These are phyloP conservation scores for Mycosphaerelloides madeirae DNA, from an alignment of 2,329 filamentous ascomycete genomes.

Conservation along the genomic window DNA sequence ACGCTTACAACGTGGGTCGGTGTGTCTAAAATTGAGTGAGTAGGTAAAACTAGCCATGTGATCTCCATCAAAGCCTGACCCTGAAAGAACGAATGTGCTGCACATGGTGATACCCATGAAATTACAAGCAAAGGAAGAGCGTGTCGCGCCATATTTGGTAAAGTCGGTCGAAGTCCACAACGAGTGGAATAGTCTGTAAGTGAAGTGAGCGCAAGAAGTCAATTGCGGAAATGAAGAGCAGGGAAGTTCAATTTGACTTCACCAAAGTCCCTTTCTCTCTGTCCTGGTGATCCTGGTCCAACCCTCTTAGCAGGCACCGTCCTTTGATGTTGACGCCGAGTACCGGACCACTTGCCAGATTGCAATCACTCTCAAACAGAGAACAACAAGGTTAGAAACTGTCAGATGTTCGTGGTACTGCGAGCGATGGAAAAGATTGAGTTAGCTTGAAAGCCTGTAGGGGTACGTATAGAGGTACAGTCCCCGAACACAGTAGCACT, in stretches of 20 bases:
- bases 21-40: too few relatives aligned
- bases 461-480: neutral
- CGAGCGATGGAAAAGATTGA: slow-evolving; percentile 6
- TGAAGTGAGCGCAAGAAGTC: slow-evolving; percentile 22
- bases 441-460: slow-evolving; percentile 6
- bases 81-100: slow-evolving; percentile 21
- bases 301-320: slow-evolving; percentile 9
- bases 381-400: slow-evolving; percentile 15
- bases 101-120: slow-evolving; percentile 22
- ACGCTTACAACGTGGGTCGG: too few relatives aligned
- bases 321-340: slow-evolving; percentile 20
- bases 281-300: slow-evolving; percentile 17
- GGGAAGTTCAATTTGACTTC: slow-evolving; percentile 22
- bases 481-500: slow-evolving; percentile 14
- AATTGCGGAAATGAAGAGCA: slow-evolving; percentile 12
- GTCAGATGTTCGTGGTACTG: slow-evolving; percentile 16
- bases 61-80: slow-evolving; percentile 2
- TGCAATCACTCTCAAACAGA: slow-evolving; percentile 21
- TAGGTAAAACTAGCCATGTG: too few relatives aligned
- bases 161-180: slow-evolving; percentile 16
- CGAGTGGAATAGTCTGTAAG: slow-evolving; percentile 13
- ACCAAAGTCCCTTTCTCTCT: slow-evolving; percentile 9
- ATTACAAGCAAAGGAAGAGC: slow-evolving; percentile 26
- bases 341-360: slow-evolving; percentile 12
- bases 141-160: slow-evolving; percentile 13